Evolutionary conservation across 306 rosid genomes (phyloP).

Genomic region (Glycine soja): DNA sequence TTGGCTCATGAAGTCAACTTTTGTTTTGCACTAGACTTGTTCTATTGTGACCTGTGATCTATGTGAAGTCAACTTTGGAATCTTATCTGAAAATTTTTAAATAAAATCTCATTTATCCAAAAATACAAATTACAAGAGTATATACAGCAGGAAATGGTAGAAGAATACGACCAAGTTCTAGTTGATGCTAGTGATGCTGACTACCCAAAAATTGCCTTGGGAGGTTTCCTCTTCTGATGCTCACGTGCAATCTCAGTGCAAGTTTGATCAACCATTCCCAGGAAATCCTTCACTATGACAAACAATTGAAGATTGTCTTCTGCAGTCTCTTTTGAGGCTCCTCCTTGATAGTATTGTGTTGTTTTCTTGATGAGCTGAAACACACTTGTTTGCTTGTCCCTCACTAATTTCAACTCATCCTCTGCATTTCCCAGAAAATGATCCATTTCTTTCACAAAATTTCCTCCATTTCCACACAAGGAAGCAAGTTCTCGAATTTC

Average conservation of each 20-base stretch:
- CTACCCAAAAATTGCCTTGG: conserved; percentile 30
- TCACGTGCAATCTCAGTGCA: conserved; percentile 71
- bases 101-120: neutral
- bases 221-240: conserved; percentile 59
- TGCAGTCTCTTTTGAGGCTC: conserved; percentile 61
- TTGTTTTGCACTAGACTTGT: conserved; percentile 1
- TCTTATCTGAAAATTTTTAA: conserved; percentile 10
- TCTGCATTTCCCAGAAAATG: conserved; percentile 61
- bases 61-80: conserved; percentile 29
- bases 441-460: conserved; percentile 66
- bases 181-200: conserved; percentile 11
- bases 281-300: conserved; percentile 72
- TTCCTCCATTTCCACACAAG: conserved; percentile 53
- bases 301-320: conserved; percentile 67
- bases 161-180: neutral
- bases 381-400: conserved; percentile 58
- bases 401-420: conserved; percentile 56
- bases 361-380: conserved; percentile 65
- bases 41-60: conserved; percentile 14
- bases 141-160: neutral
- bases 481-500: conserved; percentile 53
- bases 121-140: conserved; percentile 18
- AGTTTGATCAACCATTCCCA: conserved; percentile 78
- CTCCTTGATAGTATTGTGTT: conserved; percentile 70
- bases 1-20: conserved; percentile 37